Conservation (phyloP, 768 basidiomycete genomes). For the Cantharellus anzutake region DNA sequence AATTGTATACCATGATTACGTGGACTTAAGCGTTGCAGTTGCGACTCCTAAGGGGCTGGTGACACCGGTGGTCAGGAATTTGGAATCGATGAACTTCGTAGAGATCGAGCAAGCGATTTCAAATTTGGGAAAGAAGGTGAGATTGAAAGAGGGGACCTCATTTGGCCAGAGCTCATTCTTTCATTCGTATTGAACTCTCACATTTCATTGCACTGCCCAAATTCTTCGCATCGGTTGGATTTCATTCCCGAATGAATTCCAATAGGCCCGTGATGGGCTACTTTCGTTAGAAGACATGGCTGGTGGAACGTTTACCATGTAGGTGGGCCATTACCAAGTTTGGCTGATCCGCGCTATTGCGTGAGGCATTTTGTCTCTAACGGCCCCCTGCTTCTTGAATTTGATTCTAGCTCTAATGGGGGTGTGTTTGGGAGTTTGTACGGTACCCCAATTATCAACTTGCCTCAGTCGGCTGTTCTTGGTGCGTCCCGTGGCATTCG, state of each 20-base stretch:
- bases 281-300: slow-evolving; percentile 96
- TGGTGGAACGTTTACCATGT: slow-evolving; percentile 98
- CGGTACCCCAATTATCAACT: slow-evolving; percentile 98
- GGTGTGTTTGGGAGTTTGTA: slow-evolving; percentile 95
- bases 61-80: slow-evolving; percentile 87
- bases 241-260: too few species aligned
- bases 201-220: too few species aligned
- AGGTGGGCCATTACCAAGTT: slow-evolving; percentile 14
- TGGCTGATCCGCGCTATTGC: too few species aligned
- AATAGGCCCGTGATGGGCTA: slow-evolving; percentile 69
- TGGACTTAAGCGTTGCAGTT: slow-evolving; percentile 90
- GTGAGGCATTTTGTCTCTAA: background rate
- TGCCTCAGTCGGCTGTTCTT: slow-evolving; percentile 86
- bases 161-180: too few species aligned
- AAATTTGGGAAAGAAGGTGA: slow-evolving; percentile 62
- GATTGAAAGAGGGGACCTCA: background rate
- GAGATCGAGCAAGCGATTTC: slow-evolving; percentile 90
- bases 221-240: too few species aligned
- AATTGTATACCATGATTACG: slow-evolving; percentile 49
- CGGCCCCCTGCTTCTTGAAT: slow-evolving; percentile 1
- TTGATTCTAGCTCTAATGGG: slow-evolving; percentile 71
- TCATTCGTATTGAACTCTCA: too few species aligned
- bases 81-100: slow-evolving; percentile 68
- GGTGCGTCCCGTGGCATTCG: slow-evolving; percentile 25
- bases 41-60: slow-evolving; percentile 96